Evolutionary conservation across 768 basidiomycete genomes (phyloP), one percentile per base, ranked within the genome.

Genomic region (Sporobolomyces roseus): DNA sequence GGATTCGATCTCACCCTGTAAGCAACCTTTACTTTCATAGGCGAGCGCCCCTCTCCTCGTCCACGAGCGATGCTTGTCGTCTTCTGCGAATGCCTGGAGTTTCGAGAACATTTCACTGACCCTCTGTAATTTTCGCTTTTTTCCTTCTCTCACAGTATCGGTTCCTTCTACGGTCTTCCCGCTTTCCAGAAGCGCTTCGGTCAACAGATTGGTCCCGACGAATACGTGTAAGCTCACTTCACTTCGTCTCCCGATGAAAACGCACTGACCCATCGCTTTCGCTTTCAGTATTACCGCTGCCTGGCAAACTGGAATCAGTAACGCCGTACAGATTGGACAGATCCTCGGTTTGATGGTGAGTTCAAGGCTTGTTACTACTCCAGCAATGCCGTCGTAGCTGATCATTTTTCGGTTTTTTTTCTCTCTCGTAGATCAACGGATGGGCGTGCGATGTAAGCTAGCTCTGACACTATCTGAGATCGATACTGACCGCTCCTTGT

Each of bases 231-330:
- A 36, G 35, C 32, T 33, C 33, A 19, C 35, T 35, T 46, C 13
- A 6, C 45, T 21, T 46, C 45, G 12, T 6, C 45, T 14, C 12
- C 12, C 45, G 12, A 10, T 46, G 14, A 14, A 13, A 13, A 14
- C 14, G 6, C 45, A 21, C 45, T 13, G 10, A 46, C 14, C 10
- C n/a, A 13, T 13, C 8, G 25, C 25, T 27, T 4, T 27, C 27
- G 8, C 49, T 12, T 27, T 16, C 49, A 55, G 54, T 29, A 76
- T 81, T 29, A 78, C 79, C 1, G 78, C 80, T 1, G 64, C 73
- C 45, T 80, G 80, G 80, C 80, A 80, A 59, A 74, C 79, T 23
- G 80, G 78, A 50, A 70, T 81, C 30, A 73, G 74, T 27, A 80
- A 80, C 74, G 80, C 78, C 14, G 74, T 64, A 32, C 60, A 70